phyloP scores from a whole-genome alignment of 169 alveolate species.

The Plasmodium malariae region DNA sequence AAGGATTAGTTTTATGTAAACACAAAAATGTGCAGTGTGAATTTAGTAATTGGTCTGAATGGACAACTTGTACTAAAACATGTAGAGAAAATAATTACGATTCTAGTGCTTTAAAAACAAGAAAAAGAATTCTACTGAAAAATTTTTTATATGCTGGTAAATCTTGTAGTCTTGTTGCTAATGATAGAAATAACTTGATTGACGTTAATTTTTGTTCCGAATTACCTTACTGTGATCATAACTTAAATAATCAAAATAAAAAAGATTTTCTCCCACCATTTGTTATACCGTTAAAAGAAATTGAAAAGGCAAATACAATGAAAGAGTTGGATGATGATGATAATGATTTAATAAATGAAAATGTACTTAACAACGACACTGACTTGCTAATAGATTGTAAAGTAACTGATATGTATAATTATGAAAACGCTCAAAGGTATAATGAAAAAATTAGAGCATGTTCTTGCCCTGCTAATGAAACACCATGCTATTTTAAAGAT shows the following conservation, averaged over 20 bases:
- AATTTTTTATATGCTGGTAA: not conserved
- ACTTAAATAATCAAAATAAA: not conserved
- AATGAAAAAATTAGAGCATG: conserved; percentile 39
- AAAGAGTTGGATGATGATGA: conserved; percentile 36
- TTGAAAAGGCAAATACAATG: conserved; percentile 44
- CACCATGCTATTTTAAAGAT: conserved; percentile 71
- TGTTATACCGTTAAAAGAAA: conserved; percentile 39
- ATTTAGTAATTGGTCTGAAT: conserved; percentile 81
- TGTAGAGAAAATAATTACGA: conserved; percentile 77
- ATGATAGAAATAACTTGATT: conserved; percentile 2
- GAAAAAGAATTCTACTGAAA: conserved; percentile 16
- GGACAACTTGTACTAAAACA: conserved; percentile 78
- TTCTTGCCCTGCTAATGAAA: conserved; percentile 35
- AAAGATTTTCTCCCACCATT: conserved; percentile 7
- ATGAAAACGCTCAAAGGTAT: conserved; percentile 22
- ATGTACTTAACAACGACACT: not conserved
- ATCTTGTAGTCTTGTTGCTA: conserved; percentile 20
- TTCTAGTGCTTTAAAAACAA: conserved; percentile 25
- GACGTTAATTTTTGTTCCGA: conserved; percentile 17
- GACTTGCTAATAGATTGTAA: not conserved
- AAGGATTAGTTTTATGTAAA: conserved; percentile 81
- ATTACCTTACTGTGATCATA: conserved; percentile 13
- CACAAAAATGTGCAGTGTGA: conserved; percentile 46
- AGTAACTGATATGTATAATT: conserved; percentile 32
- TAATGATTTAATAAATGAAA: conserved; percentile 27